Conservation (phyloP, 2,329 filamentous ascomycete genomes). For the Mollisiaceae sp. region DNA sequence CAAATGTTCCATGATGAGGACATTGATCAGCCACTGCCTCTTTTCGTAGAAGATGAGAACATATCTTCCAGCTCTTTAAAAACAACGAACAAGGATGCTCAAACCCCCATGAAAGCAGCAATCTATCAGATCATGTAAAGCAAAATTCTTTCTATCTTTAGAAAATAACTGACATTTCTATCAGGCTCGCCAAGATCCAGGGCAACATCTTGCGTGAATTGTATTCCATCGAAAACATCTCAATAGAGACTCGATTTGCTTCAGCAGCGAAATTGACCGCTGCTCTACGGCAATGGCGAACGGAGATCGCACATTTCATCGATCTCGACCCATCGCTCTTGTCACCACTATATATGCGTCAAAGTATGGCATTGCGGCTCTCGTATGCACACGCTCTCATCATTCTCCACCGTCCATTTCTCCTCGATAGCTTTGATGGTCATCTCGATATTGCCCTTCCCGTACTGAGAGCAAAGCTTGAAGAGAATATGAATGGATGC, state of each 20-base stretch:
- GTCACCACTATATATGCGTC: slow-evolving; percentile 7
- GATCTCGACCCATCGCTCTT: slow-evolving; percentile 14
- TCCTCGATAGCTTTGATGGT: slow-evolving; percentile 38
- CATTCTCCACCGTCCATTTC: slow-evolving; percentile 42
- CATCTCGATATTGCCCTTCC: not conserved
- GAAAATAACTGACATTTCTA: not conserved
- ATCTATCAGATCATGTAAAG: slow-evolving; percentile 24
- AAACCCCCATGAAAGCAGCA: slow-evolving; percentile 16
- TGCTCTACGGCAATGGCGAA: slow-evolving; percentile 16
- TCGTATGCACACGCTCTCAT: slow-evolving; percentile 39
- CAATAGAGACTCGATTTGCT: slow-evolving; percentile 1
- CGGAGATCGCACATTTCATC: slow-evolving; percentile 16
- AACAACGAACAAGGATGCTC: slow-evolving; percentile 41
- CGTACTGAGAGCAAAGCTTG: slow-evolving; percentile 26
- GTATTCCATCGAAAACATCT: slow-evolving; percentile 9
- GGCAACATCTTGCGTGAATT: slow-evolving; percentile 14
- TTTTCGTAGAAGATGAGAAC: slow-evolving; percentile 60
- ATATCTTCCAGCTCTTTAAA: slow-evolving; percentile 46
- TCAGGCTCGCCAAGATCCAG: slow-evolving; percentile 22
- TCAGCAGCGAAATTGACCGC: slow-evolving; percentile 1
- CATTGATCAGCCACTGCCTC: slow-evolving; percentile 65
- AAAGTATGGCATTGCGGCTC: slow-evolving; percentile 19
- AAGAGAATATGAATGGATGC: slow-evolving; percentile 17
- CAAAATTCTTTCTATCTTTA: not conserved
- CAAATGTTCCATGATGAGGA: slow-evolving; percentile 65